phyloP scores from a whole-genome alignment of 352 stramenopile species.

The Phytophthora pluvialis region DNA sequence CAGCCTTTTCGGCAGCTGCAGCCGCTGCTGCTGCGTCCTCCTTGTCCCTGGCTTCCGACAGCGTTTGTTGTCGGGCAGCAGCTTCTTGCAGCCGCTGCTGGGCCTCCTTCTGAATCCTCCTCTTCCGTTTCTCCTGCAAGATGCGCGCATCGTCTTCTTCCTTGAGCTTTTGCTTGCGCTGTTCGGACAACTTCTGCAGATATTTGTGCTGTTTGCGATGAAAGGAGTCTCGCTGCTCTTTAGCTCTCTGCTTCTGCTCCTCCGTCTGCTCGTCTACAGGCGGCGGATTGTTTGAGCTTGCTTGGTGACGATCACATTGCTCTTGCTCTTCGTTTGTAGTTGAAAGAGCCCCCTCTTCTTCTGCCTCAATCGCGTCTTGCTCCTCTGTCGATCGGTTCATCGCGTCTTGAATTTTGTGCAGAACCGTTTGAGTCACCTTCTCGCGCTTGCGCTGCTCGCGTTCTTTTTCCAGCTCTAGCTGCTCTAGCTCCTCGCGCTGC shows the following conservation, averaged over 20 bases:
- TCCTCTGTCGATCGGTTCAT: constrained; percentile 38
- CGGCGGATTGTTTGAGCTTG: not conserved
- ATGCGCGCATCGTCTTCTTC: constrained; percentile 70
- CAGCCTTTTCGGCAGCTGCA: constrained; percentile 37
- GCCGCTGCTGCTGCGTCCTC: constrained; percentile 56
- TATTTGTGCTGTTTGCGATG: constrained; percentile 78
- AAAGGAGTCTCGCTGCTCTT: constrained; percentile 59
- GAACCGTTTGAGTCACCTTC: constrained; percentile 59
- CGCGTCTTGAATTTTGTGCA: constrained; percentile 61
- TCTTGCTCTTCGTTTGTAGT: constrained; percentile 18
- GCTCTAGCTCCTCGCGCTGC: constrained; percentile 57
- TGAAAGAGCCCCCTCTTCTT: constrained; percentile 7
- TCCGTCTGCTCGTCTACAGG: constrained; percentile 26
- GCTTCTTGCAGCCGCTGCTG: constrained; percentile 63
- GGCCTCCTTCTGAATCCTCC: constrained; percentile 61
- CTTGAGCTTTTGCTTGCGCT: constrained; percentile 72
- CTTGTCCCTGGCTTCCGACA: constrained; percentile 41
- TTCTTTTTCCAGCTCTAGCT: constrained; percentile 56
- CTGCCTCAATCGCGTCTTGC: constrained; percentile 21
- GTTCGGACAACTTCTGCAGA: constrained; percentile 58
- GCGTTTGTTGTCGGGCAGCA: constrained; percentile 37
- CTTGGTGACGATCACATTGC: not conserved
- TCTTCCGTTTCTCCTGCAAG: constrained; percentile 60
- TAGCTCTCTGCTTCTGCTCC: constrained; percentile 46
- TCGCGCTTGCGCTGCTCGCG: constrained; percentile 58